A percentile compares a stretch with the other conserved stretches of the same genome.
These are phyloP conservation scores for Eutrema heterophyllum DNA, from an alignment of 345 rosid species.

Conservation along the genomic window DNA sequence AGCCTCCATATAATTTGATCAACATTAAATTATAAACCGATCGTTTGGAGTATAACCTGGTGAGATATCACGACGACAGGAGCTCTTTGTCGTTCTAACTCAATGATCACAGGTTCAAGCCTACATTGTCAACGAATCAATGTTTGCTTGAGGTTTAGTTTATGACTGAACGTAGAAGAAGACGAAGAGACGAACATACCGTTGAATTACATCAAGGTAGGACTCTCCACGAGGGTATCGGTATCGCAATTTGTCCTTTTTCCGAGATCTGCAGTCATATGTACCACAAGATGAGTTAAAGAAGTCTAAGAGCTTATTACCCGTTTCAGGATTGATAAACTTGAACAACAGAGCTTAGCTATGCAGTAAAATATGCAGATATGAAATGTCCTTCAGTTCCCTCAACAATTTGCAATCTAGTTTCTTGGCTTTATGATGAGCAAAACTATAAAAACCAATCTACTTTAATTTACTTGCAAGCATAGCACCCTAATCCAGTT, in stretches of 20 bases:
- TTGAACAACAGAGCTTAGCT: background rate
- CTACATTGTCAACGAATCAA: constrained; percentile 40
- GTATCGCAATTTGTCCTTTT: constrained; percentile 89
- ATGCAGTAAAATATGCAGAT: background rate
- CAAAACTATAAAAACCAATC: background rate
- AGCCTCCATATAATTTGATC: background rate
- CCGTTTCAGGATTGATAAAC: background rate
- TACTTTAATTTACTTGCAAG: background rate
- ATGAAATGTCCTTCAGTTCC: background rate
- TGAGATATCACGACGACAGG: constrained; percentile 98
- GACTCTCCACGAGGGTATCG: constrained; percentile 99
- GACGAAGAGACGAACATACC: constrained; percentile 37
- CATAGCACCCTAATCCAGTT: background rate
- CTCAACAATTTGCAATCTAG: background rate
- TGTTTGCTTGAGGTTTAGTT: constrained; percentile 4
- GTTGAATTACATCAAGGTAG: constrained; percentile 96
- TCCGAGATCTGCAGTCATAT: constrained; percentile 54
- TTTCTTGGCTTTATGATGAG: constrained; percentile 9
- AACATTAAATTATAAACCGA: background rate
- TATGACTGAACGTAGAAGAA: background rate
- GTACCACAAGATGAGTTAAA: constrained; percentile 16
- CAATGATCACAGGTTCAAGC: constrained; percentile 97
- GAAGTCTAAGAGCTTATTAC: background rate
- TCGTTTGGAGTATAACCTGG: constrained; percentile 57
- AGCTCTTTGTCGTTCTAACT: constrained; percentile 95